Evolutionary conservation across 2,329 filamentous ascomycete genomes (phyloP).

Genomic region (Venturia asperata): DNA sequence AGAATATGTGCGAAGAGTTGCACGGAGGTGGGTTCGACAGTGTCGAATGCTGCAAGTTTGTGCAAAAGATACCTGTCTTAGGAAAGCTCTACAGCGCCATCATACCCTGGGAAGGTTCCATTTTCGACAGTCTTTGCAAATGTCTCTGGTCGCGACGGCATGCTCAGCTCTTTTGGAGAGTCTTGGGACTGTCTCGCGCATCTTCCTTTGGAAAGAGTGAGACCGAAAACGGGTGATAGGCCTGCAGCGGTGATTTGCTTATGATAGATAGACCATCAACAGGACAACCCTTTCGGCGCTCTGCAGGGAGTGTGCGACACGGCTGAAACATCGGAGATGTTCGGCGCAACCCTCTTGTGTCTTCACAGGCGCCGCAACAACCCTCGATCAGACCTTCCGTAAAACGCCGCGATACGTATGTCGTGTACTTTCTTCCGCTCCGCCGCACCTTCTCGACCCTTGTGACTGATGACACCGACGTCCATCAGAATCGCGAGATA

Average conservation of each 20-base stretch:
- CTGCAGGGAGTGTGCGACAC: not conserved
- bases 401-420: not conserved
- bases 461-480: not conserved
- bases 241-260: not conserved
- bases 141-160: too few species aligned
- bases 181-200: too few species aligned
- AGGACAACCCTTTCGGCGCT: not conserved
- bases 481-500: constrained; percentile 26
- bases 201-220: not conserved
- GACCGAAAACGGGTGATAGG: not conserved
- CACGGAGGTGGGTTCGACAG: too few species aligned
- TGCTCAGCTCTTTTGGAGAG: too few species aligned
- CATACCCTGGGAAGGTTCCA: too few species aligned
- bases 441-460: not conserved
- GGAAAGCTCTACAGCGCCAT: too few species aligned
- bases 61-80: too few species aligned
- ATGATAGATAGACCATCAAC: too few species aligned
- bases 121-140: too few species aligned
- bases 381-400: not conserved
- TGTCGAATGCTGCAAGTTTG: too few species aligned
- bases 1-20: too few species aligned
- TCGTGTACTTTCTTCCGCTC: not conserved
- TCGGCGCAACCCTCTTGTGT: not conserved
- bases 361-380: not conserved
- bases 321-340: not conserved